Percentiles rank a stretch among this genome's conserved stretches.
Conservation (phyloP, 257 asterid genomes). For the Paraleonurus japonicus region DNA sequence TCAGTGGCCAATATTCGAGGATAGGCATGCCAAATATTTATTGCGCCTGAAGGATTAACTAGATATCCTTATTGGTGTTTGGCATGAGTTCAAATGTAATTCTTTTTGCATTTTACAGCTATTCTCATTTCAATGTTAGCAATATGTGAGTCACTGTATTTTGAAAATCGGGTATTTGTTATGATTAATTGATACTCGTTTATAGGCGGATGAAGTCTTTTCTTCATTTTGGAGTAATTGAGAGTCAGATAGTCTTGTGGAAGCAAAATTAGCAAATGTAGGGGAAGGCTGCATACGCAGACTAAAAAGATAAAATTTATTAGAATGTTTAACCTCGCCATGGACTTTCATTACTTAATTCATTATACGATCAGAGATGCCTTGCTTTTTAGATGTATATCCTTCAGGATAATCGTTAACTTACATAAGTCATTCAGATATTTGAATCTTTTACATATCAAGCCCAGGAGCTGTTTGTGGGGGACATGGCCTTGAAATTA, state of each 20-base stretch:
- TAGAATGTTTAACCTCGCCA: neutral
- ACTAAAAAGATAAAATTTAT: neutral
- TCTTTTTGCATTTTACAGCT: neutral
- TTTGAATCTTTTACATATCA: conserved; percentile 5
- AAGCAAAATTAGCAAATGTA: neutral
- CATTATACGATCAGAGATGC: neutral
- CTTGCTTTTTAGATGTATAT: neutral
- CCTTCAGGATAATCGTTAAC: neutral
- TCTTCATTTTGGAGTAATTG: neutral
- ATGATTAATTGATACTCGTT: neutral
- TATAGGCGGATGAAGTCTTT: neutral
- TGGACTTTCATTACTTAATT: neutral
- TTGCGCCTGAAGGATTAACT: neutral
- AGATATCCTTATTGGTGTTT: neutral
- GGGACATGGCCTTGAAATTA: neutral
- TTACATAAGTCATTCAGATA: neutral
- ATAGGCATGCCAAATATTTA: neutral
- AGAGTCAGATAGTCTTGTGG: neutral
- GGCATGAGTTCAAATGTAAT: neutral
- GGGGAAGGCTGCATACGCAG: neutral
- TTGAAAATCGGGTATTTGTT: neutral
- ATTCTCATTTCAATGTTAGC: neutral
- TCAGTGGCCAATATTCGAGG: neutral
- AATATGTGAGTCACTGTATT: neutral
- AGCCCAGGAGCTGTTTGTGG: neutral